These are phyloP conservation scores for Zostera marina DNA, from an alignment of 116 monocot genomes.

Conservation along the genomic window DNA sequence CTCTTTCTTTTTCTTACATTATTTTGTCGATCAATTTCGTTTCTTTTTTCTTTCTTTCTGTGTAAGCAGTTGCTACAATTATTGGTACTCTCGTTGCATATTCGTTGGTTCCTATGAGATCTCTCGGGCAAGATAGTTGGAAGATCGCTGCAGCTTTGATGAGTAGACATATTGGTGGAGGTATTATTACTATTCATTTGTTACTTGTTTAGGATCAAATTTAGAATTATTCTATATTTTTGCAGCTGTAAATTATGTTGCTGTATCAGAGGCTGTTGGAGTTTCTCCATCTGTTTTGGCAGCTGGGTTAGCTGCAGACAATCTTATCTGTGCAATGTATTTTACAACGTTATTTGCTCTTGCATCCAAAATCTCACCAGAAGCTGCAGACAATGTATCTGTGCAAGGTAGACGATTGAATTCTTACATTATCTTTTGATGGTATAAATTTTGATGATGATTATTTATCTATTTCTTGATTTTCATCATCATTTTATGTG, in stretches of 20 bases:
- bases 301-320: constrained; percentile 83
- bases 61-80: not conserved
- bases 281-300: constrained; percentile 72
- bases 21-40: not conserved
- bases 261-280: constrained; percentile 75
- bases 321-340: constrained; percentile 85
- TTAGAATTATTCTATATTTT: not conserved
- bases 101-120: constrained; percentile 41
- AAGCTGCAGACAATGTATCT: constrained; percentile 31
- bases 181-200: constrained; percentile 15
- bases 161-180: constrained; percentile 83
- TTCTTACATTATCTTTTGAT: not conserved
- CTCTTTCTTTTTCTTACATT: not conserved
- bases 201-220: not conserved
- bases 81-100: not conserved
- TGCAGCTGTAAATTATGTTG: constrained; percentile 89
- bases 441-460: too few relatives aligned
- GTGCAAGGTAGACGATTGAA: not conserved
- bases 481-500: not conserved
- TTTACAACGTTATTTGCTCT: constrained; percentile 64
- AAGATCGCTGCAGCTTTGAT: constrained; percentile 86
- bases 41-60: not conserved
- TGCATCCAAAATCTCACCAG: constrained; percentile 56
- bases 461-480: too few relatives aligned
- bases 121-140: constrained; percentile 82